Evolutionary conservation across 768 basidiomycete genomes (phyloP), one percentile per base, ranked within the genome.

Genomic region (Coprinopsis strossmayeri): DNA sequence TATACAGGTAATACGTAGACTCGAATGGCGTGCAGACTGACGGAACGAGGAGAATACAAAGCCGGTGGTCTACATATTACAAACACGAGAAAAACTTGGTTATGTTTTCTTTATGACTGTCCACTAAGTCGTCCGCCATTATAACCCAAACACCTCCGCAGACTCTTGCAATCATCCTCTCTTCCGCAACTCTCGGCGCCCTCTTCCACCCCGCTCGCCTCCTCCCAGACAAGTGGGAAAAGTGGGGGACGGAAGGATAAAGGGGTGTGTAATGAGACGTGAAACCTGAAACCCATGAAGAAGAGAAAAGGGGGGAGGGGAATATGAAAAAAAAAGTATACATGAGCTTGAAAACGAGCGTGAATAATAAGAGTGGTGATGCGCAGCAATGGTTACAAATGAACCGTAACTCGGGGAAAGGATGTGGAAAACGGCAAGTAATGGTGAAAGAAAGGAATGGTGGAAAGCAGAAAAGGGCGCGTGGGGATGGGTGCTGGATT

Each of bases 201-300:
- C 84, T 87, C 85, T 87, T 78, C 70, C 68, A 68, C 63, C 73
- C 66, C 69, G 59, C 84, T 66, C 77, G 69, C 83, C 82, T 79
- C 74, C 76, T 46, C 60, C 60, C 53, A 55, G 56, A 54, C 53
- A 62, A 55, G 52, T 56, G 59, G 62, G 60, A 59, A 68, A 77
- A 71, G 77, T 80, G 81, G 81, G 59, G 72, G 75, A 77, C 65
- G 67, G 63, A 80, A 86, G 83, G 84, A 84, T 70, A 74, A 81
- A 75, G 51, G 49, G 55, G 57, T 52, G 55, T 51, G 46, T 45
- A 39, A 23, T 42, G 50, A 48, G 52, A 47, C 18, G 28, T 50
- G 18, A 42, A 53, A 55, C 53, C 51, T 26, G 42, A 51, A 52
- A 34, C 48, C 28, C 28, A 52, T 41, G 37, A 25, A 32, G 23